phyloP scores from a whole-genome alignment of 1,284 basidiomycete genomes.

The Trichosporon faecale region DNA sequence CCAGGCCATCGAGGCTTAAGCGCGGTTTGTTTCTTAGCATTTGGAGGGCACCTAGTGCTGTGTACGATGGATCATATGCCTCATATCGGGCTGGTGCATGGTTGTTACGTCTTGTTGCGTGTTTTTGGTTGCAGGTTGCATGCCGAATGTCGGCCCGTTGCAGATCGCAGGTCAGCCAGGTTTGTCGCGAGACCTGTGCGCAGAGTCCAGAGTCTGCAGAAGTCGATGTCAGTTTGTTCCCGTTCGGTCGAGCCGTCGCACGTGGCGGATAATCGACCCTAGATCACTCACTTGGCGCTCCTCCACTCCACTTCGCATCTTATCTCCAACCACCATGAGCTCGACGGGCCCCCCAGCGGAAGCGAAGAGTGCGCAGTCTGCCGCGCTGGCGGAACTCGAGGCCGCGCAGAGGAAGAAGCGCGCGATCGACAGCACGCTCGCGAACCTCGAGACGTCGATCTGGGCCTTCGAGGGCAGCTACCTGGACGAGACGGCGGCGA shows the following conservation, averaged over 20 bases:
- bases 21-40: slow-evolving; percentile 26
- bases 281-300: not conserved
- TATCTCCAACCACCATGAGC: slow-evolving; percentile 31
- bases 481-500: slow-evolving; percentile 50
- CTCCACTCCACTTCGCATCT: not conserved
- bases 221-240: not conserved
- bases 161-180: not conserved
- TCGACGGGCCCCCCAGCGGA: slow-evolving; percentile 46
- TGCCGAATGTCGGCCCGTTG: not conserved
- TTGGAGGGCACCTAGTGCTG: slow-evolving; percentile 32
- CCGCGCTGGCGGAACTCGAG: slow-evolving; percentile 44
- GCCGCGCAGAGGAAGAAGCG: slow-evolving; percentile 42
- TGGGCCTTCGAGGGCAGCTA: slow-evolving; percentile 56
- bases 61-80: slow-evolving; percentile 48
- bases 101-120: not conserved
- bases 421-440: slow-evolving; percentile 42
- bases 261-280: not conserved
- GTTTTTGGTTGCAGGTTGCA: not conserved
- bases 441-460: slow-evolving; percentile 53
- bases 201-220: not conserved
- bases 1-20: slow-evolving; percentile 53
- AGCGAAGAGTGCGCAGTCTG: slow-evolving; percentile 49
- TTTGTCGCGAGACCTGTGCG: not conserved
- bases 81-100: slow-evolving; percentile 15
- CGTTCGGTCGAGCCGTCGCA: not conserved